Base-by-base conservation (phyloP, 352 stramenopile genomes). In the Globisporangium echinulatum region DNA sequence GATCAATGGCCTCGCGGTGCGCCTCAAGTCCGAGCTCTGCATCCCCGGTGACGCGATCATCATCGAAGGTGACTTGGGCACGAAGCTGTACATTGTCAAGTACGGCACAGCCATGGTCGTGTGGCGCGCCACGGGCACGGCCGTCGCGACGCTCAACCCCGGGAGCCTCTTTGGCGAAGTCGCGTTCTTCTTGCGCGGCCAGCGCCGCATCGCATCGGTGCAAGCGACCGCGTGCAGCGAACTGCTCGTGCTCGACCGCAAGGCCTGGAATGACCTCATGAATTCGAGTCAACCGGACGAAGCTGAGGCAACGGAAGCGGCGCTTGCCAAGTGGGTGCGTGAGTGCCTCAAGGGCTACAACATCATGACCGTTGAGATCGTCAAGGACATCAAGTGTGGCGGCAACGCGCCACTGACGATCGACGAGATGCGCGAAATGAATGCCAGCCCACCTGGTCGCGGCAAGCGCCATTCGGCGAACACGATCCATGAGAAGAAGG, bases 41-140 rank as follows among this genome's bases (percentile, higher is more conserved):
- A 87, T 92, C 37, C 75, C 79, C 7, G 79, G 81, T 13, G 83
- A 92, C 49, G 87, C 75, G 3, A 70, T 90, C 25, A 72, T 90
- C 43, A 70, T 88, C 0, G 80, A 90, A 53, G 82, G 82, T 0
- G 79, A 89, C 44, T 61, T 79, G 1, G 82, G 78, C 0, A 71
- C 83, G 64, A 84, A 87, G n/a, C 60, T 92, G 0, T 92, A 78
- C 52, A 83, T 92, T 10, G 67, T 92, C 13, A 88, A 90, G 51
- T 74, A 69, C 19, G 82, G 82, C 9, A 79, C 63, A 0, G 79
- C 75, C 2, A 77, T 85, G 64, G 79, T 90, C 7, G 65, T 88
- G 42, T 90, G 79, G 79, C 83, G 85, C 52, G 76, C 70, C 2
- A 88, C 77, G 0, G 75, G 77, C 19, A 88, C 76, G 7, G 78